Base-by-base conservation (phyloP, 805 yeast species). In the Hanseniaspora lindneri region DNA sequence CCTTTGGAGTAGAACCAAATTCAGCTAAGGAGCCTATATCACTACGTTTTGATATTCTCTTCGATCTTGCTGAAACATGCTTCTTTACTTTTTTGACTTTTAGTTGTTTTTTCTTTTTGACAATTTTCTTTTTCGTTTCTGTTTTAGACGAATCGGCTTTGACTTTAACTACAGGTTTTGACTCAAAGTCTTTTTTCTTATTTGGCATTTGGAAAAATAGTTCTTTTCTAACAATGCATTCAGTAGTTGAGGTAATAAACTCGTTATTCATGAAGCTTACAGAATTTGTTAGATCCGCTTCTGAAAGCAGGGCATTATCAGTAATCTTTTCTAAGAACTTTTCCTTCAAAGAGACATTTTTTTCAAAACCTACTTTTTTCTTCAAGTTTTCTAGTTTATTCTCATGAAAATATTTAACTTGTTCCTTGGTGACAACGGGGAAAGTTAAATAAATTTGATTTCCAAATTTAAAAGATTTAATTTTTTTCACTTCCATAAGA, bases 401-500 rank as follows among this genome's bases (percentile, higher is more conserved):
- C 29, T 36, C 39, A 36, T 44, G 48, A 16, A 36, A 44, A 19
- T 19, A 44, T 16, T 36, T 28, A 8, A 44, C 48, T 21, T 44
- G 44, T 11, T 47, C 51, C 13, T 43, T 41, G 11, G 51, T 17
- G n/a, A 47, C 41, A 1, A n/a, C 23, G 7, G 47, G 47, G 5
- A 39, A 35, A n/a, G 42, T 32, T 17, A 47, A 21, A 17, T 36
- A 47, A 9, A 47, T n/a, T 21, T 41, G 44, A 9, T 29, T 34
- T 9, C 30, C 42, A 19, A 41, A 20, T 27, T 36, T 36, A 21
- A 36, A 29, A 3, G 44, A 29, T 14, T 35, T 8, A 10, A 71
- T 42, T 28, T 57, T 55, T 6, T 68, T 65, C 11, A 66, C 60
- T 0, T 54, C 52, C 4, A 60, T 61, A 25, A 77, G 60, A 3